Evolutionary conservation across 1,139 yeast species (phyloP), one percentile per base, ranked within the genome.

Genomic region (Suhomyces guaymorum): DNA sequence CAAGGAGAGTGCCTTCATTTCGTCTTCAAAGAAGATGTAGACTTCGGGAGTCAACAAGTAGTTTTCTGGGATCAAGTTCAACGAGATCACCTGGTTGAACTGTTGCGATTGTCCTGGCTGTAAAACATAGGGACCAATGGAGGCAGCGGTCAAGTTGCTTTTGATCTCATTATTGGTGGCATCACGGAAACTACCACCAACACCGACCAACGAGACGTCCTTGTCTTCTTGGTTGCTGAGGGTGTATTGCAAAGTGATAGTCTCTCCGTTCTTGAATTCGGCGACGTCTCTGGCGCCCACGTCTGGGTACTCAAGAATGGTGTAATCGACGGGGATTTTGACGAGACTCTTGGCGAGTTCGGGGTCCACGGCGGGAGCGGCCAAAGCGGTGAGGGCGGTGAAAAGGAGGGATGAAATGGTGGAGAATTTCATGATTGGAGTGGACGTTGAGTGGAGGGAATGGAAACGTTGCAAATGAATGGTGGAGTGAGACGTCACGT

Each of bases 131-230:
- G 94, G 88, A 8, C 86, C 94, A 37, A 86, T 63, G 39, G 75
- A 67, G 36, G 79, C 75, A 29, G 79, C 74, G 21, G 94, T 78
- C 54, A 87, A 67, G 55, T 84, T 83, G 47, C 81, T 78, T 38
- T 63, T 58, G 41, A 68, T 51, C 39, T 70, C 69, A 46, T 78
- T 75, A 38, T 73, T 70, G 42, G 63, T 64, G 18, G 83, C 76
- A 45, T 81, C 76, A 39, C 72, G 67, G 59, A 87, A 72, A 32
- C 75, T 59, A 34, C 96, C 96, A 41, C 90, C 88, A 35, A 82
- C 78, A 33, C 90, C 95, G 32, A 82, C 78, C 37, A 88, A 63
- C 15, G 77, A 66, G 26, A 68, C 43, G 13, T 43, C 48, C n/a
- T 24, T 32, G 13, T 42, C 73, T 52, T 84, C 95, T 22, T 70